These are phyloP conservation scores for Eustoma russellianum DNA, from an alignment of 257 asterid genomes.

Conservation along the genomic window DNA sequence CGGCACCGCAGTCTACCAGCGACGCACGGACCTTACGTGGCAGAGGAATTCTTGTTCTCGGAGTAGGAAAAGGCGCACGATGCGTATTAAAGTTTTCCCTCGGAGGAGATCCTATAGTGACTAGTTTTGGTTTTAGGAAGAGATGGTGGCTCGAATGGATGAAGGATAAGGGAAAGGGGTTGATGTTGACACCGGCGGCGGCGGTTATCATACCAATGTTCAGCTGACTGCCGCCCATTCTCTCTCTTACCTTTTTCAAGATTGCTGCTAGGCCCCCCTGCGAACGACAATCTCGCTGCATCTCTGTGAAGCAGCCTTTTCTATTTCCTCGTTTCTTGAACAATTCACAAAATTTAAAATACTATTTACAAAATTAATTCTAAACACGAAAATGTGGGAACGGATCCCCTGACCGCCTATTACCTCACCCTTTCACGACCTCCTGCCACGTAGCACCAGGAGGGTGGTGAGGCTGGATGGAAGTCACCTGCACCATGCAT, in stretches of 20 bases:
- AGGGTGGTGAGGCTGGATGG: too few relatives aligned
- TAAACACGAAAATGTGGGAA: too few relatives aligned
- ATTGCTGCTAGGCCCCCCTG: too few relatives aligned
- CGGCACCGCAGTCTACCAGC: constrained; percentile 19
- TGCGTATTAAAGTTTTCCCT: not conserved
- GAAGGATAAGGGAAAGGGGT: constrained; percentile 14
- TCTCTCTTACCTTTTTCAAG: not conserved
- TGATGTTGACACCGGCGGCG: constrained; percentile 1
- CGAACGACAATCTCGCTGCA: too few relatives aligned
- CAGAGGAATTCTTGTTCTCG: not conserved
- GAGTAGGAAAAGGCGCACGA: not conserved
- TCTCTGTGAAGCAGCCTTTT: too few relatives aligned
- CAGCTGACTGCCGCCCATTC: constrained; percentile 15
- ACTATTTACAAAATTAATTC: too few relatives aligned
- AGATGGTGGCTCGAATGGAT: constrained; percentile 5
- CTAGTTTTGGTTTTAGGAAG: constrained; percentile 10
- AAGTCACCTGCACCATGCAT: too few relatives aligned
- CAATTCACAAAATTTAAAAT: too few relatives aligned
- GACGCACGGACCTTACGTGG: constrained; percentile 21
- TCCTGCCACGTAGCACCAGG: too few relatives aligned
- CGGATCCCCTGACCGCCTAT: too few relatives aligned
- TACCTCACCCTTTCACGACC: too few relatives aligned
- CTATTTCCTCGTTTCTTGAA: too few relatives aligned
- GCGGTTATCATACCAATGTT: constrained; percentile 18
- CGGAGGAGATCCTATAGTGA: constrained; percentile 8